phyloP scores from a whole-genome alignment of 2,329 filamentous ascomycete genomes.

The Zymoseptoria pseudotritici region DNA sequence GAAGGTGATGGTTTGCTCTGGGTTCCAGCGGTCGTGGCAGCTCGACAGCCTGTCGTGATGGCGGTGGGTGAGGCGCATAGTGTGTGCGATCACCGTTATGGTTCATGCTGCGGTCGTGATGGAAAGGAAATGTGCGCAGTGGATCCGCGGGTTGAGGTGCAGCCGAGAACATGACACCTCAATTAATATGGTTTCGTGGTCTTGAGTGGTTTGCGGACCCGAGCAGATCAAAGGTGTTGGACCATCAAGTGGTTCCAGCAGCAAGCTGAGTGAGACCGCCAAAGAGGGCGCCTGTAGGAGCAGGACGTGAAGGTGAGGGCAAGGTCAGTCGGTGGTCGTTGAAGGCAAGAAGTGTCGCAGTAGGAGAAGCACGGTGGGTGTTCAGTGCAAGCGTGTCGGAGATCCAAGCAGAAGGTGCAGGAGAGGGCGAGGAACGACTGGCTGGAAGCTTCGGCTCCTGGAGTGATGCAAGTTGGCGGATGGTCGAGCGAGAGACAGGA shows the following conservation, averaged over 20 bases:
- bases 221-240: not conserved
- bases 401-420: not conserved
- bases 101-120: constrained; percentile 14
- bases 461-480: constrained; percentile 1
- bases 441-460: constrained; percentile 5
- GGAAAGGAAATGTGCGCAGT: constrained; percentile 3
- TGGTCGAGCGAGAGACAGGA: not conserved
- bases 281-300: not conserved
- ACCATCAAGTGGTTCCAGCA: not conserved
- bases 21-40: constrained; percentile 24
- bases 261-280: no score
- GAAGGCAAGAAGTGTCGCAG: not conserved
- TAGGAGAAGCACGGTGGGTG: not conserved
- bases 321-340: not conserved
- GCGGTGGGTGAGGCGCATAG: constrained; percentile 8
- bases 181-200: not conserved
- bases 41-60: constrained; percentile 12
- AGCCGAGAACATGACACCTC: constrained; percentile 8
- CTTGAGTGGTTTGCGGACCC: not conserved
- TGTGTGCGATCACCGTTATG: constrained; percentile 10
- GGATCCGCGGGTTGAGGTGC: constrained; percentile 4
- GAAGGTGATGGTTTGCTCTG: constrained; percentile 14
- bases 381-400: not conserved
- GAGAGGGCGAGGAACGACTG: constrained; percentile 3
- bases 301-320: not conserved